A percentile compares a stretch with the other conserved stretches of the same genome.
Conservation (phyloP, 148 eudicot genomes). For the Nepenthes gracilis region DNA sequence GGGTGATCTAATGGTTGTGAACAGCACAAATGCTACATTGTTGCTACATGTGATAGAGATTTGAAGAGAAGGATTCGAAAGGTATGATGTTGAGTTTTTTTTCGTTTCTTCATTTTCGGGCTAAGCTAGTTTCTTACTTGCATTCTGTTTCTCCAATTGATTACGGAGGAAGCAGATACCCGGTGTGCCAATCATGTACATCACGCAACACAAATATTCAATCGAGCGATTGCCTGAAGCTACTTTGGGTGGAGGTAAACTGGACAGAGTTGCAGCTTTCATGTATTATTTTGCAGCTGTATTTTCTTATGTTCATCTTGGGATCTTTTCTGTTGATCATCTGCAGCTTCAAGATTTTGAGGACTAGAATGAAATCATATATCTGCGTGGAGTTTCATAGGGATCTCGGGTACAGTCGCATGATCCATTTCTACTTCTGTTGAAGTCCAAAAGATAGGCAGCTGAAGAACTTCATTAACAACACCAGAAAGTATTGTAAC, state of each 20-base stretch:
- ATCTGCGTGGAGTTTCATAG: neutral
- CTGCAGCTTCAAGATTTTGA: slow-evolving; percentile 77
- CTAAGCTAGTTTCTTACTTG: neutral
- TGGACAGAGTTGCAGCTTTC: neutral
- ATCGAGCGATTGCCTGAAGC: slow-evolving; percentile 97
- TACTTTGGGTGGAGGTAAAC: slow-evolving; percentile 91
- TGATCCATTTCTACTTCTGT: too few species aligned
- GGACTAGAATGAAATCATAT: neutral
- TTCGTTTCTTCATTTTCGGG: neutral
- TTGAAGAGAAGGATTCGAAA: slow-evolving; percentile 92
- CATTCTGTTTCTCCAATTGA: neutral
- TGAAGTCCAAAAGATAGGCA: too few species aligned
- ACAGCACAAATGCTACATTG: slow-evolving; percentile 96
- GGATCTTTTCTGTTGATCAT: neutral
- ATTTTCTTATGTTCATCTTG: neutral
- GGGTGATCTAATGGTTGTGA: neutral
- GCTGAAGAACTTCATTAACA: too few species aligned
- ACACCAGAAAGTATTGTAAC: too few species aligned
- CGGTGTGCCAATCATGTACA: slow-evolving; percentile 99
- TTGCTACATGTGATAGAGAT: slow-evolving; percentile 98
- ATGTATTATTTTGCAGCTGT: neutral
- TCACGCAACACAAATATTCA: slow-evolving; percentile 82
- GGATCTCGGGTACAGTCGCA: too few species aligned
- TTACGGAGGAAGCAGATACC: slow-evolving; percentile 43
- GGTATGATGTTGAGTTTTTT: slow-evolving; percentile 23